Base-by-base conservation (phyloP, 352 stramenopile species). In the Phytophthora melonis region DNA sequence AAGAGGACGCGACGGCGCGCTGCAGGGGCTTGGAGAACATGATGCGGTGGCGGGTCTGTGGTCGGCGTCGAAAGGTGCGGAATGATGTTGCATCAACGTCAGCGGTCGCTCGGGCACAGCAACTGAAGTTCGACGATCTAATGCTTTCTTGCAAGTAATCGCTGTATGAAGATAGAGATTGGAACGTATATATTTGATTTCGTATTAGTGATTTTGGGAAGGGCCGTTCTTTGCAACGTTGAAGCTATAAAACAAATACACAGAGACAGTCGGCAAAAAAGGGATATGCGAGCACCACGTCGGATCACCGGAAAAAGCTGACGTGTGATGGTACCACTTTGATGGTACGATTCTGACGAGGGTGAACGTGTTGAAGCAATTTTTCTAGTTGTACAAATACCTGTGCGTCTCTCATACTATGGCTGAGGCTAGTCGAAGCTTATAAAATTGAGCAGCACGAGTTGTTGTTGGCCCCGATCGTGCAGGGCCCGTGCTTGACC, bases 401-500 rank as follows among this genome's bases (percentile, higher is more conserved):
- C 52, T 32, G 39, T 45, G 45, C 32, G 14, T 58, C 30, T 14
- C 21, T 39, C 18, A 39, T 68, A 34, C 57, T 65, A 43, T 36
- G 50, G 25, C 39, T 54, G 53, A 30, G 32, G 21, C 13, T 47
- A 47, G 27, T 25, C 10, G 23, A 70, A 70, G 58, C 27, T 77
- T 76, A 83, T 60, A 79, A 76, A 49, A 94, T 83, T 16, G 71
- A 78, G 72, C 88, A 95, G 74, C 88, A 95, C 61, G 74, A 81
- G 59, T 95, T 93, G 41, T 80, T 76, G 61, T 81, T 82, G 9
- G 79, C 77, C 3, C 84, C 77, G 53, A 90, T 84, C 5, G 82
- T 91, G 72, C 87, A 93, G 9, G 88, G 88, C 0, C 88, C 86
- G 53, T 95, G 66, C 80, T 93, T 93, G 67, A 91, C 80, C 69